Conservation (phyloP, 306 rosid genomes). For the Amphicarpaea edgeworthii region DNA sequence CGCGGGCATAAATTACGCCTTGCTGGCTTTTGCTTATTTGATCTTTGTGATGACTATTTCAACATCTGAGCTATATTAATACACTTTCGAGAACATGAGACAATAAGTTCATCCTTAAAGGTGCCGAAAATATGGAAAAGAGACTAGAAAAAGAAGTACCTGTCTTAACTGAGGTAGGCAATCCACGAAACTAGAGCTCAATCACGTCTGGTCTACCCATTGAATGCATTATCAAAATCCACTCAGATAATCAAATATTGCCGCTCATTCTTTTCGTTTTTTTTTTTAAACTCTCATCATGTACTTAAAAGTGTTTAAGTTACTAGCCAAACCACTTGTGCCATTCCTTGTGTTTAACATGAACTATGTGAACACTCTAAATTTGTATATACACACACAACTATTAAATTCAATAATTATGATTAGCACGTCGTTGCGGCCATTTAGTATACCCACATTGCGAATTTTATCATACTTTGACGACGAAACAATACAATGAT, state of each 20-base stretch:
- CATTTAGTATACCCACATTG: neutral
- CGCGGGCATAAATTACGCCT: neutral
- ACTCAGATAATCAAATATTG: neutral
- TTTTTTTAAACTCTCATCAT: no score
- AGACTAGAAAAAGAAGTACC: neutral
- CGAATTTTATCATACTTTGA: neutral
- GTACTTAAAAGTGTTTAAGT: no score
- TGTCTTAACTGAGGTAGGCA: neutral
- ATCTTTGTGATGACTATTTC: neutral
- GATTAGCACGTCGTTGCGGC: neutral
- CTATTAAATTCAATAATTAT: no score
- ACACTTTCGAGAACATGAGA: neutral
- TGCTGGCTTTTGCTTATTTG: neutral
- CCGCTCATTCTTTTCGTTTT: no score
- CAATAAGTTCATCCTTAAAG: neutral
- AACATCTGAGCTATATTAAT: neutral
- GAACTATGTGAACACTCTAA: no score
- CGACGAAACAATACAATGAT: neutral
- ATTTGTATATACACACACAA: no score
- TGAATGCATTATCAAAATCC: neutral
- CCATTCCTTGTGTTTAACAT: no score
- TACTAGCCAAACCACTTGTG: no score
- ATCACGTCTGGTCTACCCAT: neutral
- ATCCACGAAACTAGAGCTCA: neutral
- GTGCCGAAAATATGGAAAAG: constrained; percentile 2